A percentile compares a stretch with the other conserved stretches of the same genome.
These are phyloP conservation scores for Dioszegia crocea DNA, from an alignment of 768 basidiomycete species.

Conservation along the genomic window DNA sequence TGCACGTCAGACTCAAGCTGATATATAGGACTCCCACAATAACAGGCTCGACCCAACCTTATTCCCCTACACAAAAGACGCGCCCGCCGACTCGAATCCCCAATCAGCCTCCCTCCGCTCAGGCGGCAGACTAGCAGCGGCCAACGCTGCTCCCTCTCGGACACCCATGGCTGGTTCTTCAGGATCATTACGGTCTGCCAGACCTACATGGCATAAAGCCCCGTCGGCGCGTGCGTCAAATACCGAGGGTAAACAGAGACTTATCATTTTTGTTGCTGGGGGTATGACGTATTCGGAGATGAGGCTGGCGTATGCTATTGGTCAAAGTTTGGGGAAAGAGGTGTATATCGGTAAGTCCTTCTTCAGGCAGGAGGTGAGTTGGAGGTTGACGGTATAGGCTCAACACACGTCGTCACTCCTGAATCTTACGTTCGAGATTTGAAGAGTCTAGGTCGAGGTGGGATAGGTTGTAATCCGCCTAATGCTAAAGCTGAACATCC, in stretches of 20 bases:
- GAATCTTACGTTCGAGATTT: slow-evolving; percentile 80
- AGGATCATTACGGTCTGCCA: slow-evolving; percentile 79
- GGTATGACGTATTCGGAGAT: slow-evolving; percentile 96
- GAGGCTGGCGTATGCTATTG: slow-evolving; percentile 77
- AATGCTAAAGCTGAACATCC: slow-evolving; percentile 45
- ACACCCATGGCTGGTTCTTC: slow-evolving; percentile 56
- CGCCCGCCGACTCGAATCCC: slow-evolving; percentile 50
- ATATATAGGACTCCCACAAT: slow-evolving; percentile 68
- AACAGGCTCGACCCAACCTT: slow-evolving; percentile 67
- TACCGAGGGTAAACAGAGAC: slow-evolving; percentile 59
- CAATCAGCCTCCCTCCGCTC: slow-evolving; percentile 48
- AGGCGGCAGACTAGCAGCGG: slow-evolving; percentile 14
- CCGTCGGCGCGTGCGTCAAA: slow-evolving; percentile 52
- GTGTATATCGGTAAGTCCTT: slow-evolving; percentile 72
- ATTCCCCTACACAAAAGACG: slow-evolving; percentile 88
- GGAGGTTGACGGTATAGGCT: slow-evolving; percentile 58
- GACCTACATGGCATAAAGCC: slow-evolving; percentile 83
- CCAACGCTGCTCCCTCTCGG: neutral
- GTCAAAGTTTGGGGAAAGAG: slow-evolving; percentile 72
- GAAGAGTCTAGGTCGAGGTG: slow-evolving; percentile 78
- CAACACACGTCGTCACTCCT: slow-evolving; percentile 81
- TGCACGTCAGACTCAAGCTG: neutral
- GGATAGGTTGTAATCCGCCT: slow-evolving; percentile 60
- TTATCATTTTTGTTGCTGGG: slow-evolving; percentile 87
- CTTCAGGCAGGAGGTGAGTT: neutral